Conservation (phyloP, 1,139 yeast genomes). For the Geotrichum klebahnii region DNA sequence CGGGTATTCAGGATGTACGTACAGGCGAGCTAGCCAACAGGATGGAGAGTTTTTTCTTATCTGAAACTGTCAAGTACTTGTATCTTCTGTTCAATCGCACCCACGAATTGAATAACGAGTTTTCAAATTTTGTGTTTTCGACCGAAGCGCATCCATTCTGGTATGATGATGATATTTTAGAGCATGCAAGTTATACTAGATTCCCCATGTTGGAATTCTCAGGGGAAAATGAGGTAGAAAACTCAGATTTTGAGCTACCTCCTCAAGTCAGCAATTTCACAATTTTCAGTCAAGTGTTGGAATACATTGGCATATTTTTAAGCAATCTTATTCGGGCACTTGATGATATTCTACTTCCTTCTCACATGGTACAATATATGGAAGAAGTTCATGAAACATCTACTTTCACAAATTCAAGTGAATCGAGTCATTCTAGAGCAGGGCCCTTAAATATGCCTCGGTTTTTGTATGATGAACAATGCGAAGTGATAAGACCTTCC, state of each 20-base stretch:
- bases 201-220: no score
- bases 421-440: neutral
- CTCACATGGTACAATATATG: conserved; percentile 4
- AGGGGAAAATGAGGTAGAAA: no score
- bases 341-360: neutral
- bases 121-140: conserved; percentile 68
- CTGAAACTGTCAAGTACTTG: conserved; percentile 83
- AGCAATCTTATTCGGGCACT: neutral
- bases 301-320: conserved; percentile 7
- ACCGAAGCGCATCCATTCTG: conserved; percentile 94
- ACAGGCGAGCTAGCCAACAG: conserved; percentile 64
- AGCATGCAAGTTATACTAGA: conserved; percentile 26
- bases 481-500: conserved; percentile 8
- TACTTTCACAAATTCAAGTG: neutral
- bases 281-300: neutral
- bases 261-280: neutral
- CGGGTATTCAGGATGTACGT: conserved; percentile 68
- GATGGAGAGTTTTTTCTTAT: conserved; percentile 87
- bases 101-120: conserved; percentile 51
- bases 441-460: conserved; percentile 3
- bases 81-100: conserved; percentile 70
- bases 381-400: neutral
- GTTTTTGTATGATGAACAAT: conserved; percentile 16
- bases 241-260: conserved; percentile 5
- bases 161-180: conserved; percentile 42